These are phyloP conservation scores for Erucastrum elatum DNA, from an alignment of 345 rosid genomes.

Conservation along the genomic window DNA sequence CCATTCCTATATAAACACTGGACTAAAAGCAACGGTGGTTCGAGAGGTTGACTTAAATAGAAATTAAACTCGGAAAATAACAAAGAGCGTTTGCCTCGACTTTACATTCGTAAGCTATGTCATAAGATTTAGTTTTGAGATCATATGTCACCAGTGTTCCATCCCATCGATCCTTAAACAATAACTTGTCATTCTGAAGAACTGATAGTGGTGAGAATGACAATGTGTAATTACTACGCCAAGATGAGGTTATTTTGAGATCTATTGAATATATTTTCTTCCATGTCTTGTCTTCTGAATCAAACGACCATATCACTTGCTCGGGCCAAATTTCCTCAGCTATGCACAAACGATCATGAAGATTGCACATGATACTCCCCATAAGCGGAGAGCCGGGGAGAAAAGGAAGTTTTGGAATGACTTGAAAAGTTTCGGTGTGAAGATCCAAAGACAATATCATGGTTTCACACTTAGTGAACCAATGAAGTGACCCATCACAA, in stretches of 20 bases:
- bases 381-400: background rate
- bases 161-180: background rate
- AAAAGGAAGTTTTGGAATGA: background rate
- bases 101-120: background rate
- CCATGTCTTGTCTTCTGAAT: background rate
- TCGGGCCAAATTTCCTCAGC: background rate
- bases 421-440: background rate
- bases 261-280: background rate
- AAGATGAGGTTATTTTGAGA: background rate
- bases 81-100: background rate
- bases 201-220: background rate
- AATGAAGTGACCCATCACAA: constrained; percentile 12
- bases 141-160: background rate
- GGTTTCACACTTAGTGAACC: background rate
- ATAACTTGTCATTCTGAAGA: background rate
- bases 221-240: background rate
- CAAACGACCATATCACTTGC: background rate
- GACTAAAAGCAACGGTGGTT: background rate
- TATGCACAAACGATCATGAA: background rate
- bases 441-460: background rate
- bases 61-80: background rate
- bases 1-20: background rate
- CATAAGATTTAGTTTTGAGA: background rate
- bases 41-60: background rate
- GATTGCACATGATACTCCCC: background rate